Evolutionary conservation across 495 filamentous ascomycete genomes (phyloP), one percentile per base, ranked within the genome.

Genomic region (Talaromyces proteolyticus): DNA sequence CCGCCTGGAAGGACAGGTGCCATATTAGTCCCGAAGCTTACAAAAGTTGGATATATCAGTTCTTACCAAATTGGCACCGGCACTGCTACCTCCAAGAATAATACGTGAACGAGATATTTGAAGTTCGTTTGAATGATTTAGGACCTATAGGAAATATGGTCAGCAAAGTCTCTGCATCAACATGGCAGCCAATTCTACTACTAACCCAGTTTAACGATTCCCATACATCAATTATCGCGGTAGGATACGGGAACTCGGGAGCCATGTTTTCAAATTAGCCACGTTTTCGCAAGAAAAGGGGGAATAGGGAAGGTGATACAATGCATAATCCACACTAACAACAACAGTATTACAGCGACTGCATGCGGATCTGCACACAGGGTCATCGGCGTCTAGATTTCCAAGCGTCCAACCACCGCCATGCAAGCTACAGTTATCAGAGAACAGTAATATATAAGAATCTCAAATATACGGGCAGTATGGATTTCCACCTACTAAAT

Each of bases 21-120:
- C 21, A 24, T 22, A 44, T 44, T 44, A 24, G 21, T 23, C 5
- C 1, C 42, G 3, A 8, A 18, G 6, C 21, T 14, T 26, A 34
- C 29, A 34, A 14, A 34, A 14, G 42, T 24, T 24, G 42, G 21
- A 44, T 44, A 44, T 44, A 16, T 44, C 10, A 24, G 29, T 34
- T 34, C 29, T 34, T 34, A 44, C 42, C 42, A 77, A 76, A 53
- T 74, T 67, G 0, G 54, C 73, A 1, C 76, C 76, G 0, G 76
- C 76, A 2, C 73, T 77, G 2, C 78, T 64, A 6, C 76, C 76
- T 38, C 76, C 76, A 18, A 78, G 50, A 11, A 75, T 76, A 17
- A 79, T 57, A 1, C 69, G 67, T 10, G 60, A 52, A 1, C 64
- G 59, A 24, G 72, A 63, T 47, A 77, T 68, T 37, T 72, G 69